Percentiles rank a stretch among this genome's conserved stretches.
These are phyloP conservation scores for Anthracocystis panici-leucophaei DNA, from an alignment of 1,284 basidiomycete genomes.

Conservation along the genomic window DNA sequence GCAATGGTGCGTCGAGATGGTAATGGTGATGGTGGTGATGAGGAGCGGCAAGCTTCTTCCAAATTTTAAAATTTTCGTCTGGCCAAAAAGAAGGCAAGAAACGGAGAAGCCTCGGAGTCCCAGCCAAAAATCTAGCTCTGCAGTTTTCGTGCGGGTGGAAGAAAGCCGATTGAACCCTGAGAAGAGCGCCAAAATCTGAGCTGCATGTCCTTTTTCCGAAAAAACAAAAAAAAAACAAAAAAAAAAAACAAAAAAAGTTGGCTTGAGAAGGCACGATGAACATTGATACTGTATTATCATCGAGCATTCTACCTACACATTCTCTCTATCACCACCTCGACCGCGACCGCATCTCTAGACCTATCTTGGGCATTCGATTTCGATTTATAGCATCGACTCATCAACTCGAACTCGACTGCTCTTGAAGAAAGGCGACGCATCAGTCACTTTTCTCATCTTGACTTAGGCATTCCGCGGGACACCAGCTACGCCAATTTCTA, in stretches of 20 bases:
- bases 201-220: neutral
- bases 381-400: neutral
- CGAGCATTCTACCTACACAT: neutral
- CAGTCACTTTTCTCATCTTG: neutral
- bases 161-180: slow-evolving; percentile 26
- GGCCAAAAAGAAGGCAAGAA: neutral
- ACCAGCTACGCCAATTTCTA: neutral
- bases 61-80: neutral
- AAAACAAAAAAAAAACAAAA: slow-evolving; percentile 19
- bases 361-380: neutral
- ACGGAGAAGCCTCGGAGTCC: neutral
- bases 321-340: neutral
- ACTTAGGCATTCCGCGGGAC: neutral
- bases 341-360: slow-evolving; percentile 1
- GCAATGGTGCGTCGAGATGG: neutral
- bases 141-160: slow-evolving; percentile 39
- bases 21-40: neutral
- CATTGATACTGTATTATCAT: neutral
- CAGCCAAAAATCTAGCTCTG: neutral
- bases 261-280: slow-evolving; percentile 2
- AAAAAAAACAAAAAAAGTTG: slow-evolving; percentile 17
- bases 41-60: slow-evolving; percentile 7
- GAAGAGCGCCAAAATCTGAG: neutral
- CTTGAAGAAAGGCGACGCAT: neutral
- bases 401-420: too few relatives aligned